phyloP scores from a whole-genome alignment of 2,329 filamentous ascomycete species.

The Cordyceps cateniannulata region DNA sequence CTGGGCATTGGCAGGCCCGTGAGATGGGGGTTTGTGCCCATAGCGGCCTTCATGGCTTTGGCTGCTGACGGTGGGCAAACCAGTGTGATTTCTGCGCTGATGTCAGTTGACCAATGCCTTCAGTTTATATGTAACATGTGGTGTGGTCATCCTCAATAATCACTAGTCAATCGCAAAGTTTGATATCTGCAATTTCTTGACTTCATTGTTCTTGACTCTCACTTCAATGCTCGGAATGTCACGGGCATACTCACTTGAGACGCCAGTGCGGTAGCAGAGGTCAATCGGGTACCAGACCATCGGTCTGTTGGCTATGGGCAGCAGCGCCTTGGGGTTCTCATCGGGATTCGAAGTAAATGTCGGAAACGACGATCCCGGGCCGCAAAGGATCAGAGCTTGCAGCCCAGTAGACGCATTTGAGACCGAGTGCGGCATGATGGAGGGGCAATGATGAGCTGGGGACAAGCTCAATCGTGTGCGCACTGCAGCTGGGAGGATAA shows the following conservation, averaged over 20 bases:
- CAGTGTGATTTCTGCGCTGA: slow-evolving; percentile 50
- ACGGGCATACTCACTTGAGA: slow-evolving; percentile 52
- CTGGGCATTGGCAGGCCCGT: slow-evolving; percentile 67
- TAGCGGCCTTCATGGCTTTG: slow-evolving; percentile 59
- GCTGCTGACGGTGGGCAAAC: slow-evolving; percentile 60
- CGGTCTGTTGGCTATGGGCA: slow-evolving; percentile 76
- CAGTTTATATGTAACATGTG: neutral
- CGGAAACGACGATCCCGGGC: slow-evolving; percentile 72
- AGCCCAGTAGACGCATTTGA: slow-evolving; percentile 69
- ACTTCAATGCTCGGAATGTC: neutral
- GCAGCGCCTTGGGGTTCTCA: slow-evolving; percentile 73
- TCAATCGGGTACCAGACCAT: slow-evolving; percentile 90
- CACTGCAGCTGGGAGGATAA: neutral
- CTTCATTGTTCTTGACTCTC: neutral
- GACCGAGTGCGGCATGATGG: slow-evolving; percentile 66
- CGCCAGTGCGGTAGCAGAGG: slow-evolving; percentile 75
- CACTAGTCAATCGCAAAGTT: no score
- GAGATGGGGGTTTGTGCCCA: slow-evolving; percentile 72
- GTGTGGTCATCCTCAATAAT: neutral
- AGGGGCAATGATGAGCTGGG: slow-evolving; percentile 11
- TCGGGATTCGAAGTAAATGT: slow-evolving; percentile 77
- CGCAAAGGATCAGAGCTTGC: slow-evolving; percentile 77
- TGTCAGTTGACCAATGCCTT: slow-evolving; percentile 14
- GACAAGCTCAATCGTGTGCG: neutral
- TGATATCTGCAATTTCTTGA: no score